Evolutionary conservation across 1,139 yeast genomes (phyloP), one percentile per base, ranked within the genome.

Genomic region (Geotrichum cucujoidarum): DNA sequence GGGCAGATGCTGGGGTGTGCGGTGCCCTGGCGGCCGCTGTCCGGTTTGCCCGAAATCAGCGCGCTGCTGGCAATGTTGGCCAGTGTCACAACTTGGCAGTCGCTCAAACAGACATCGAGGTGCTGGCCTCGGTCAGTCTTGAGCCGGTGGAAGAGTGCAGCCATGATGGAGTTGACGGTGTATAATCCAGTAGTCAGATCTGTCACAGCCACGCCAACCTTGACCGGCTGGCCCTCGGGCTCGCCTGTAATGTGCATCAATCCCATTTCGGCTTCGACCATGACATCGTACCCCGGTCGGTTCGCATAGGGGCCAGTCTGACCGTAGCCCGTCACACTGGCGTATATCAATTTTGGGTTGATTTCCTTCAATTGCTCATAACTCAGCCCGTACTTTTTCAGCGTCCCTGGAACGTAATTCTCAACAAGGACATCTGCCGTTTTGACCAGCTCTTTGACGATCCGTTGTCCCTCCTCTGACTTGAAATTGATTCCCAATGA

Each of bases 261-360:
- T 4, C 74, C 74, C 55, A 68, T 65, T 53, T 70, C 74, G 8
- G 74, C 74, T 50, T 70, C 74, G 4, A 71, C 74, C 74, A 70
- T 70, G 41, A 70, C 73, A 49, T 69, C 73, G 56, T 69, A 69
- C 21, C 73, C 73, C 1, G 73, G 71, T 16, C 73, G 60, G 27
- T 57, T 52, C 11, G 63, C 53, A 50, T 57, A 65, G 7, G 71
- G 71, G 1, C 71, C 71, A 1, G 66, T 59, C 45, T 66, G 71
- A 31, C 72, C 71, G 52, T 67, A 68, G 1, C 73, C 74, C 0
- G 74, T 69, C 49, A 70, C 67, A 40, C 67, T 60, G 13, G 71
- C 64, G 51, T 70, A 71, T 31, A 70, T 67, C 25, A 70, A 58
- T 13, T 52, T 47, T 16, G 60, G 62, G 49, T 66, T 65, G 45